Percentiles rank a stretch among this genome's conserved stretches.
Conservation (phyloP, 371 early-diverging fungal species). For the Mortierella sp. region DNA sequence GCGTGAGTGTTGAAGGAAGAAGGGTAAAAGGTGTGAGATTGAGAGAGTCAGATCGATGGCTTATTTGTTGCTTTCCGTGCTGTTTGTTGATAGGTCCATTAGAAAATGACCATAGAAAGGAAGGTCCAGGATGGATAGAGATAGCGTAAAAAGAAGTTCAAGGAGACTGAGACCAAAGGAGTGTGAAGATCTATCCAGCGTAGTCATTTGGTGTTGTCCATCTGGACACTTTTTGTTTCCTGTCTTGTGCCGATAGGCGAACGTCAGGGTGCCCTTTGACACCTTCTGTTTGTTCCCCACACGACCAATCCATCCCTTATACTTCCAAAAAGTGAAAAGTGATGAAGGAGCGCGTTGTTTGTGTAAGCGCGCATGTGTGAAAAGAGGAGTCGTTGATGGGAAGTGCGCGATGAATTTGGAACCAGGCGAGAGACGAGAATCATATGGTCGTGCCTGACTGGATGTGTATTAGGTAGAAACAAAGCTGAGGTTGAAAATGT, state of each 20-base stretch:
- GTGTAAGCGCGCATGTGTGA: not conserved
- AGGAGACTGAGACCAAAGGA: not conserved
- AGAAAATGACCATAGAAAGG: not conserved
- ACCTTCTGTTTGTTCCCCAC: not conserved
- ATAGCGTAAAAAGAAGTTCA: not conserved
- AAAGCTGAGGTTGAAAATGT: not conserved
- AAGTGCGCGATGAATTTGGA: not conserved
- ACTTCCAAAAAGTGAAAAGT: not conserved
- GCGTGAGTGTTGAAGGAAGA: not conserved
- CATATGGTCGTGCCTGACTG: not conserved
- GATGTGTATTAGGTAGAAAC: not conserved
- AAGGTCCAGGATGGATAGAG: conserved; percentile 6
- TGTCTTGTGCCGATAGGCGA: not conserved
- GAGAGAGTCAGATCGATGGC: not conserved
- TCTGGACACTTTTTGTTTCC: not conserved
- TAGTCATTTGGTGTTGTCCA: not conserved
- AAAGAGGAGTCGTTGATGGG: not conserved
- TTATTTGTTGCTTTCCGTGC: not conserved
- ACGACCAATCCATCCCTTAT: not conserved
- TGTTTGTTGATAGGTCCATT: not conserved
- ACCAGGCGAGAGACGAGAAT: not conserved
- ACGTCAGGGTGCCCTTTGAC: not conserved
- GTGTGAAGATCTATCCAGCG: not conserved
- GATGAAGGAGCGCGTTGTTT: not conserved
- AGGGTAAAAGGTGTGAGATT: not conserved